phyloP scores from a whole-genome alignment of 305 asterid genomes.

The Fraxinus dipetala region DNA sequence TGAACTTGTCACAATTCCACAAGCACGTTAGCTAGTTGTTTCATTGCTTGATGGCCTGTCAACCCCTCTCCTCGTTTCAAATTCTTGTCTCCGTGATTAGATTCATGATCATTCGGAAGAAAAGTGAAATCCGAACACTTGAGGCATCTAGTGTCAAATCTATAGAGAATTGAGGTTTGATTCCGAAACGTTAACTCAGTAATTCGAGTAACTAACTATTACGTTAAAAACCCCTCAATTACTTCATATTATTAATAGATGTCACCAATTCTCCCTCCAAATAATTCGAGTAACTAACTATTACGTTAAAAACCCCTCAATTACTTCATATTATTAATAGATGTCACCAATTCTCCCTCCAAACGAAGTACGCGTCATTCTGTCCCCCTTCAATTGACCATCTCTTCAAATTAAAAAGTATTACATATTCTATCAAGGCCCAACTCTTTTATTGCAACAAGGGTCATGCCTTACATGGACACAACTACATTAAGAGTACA shows the following conservation, averaged over 20 bases:
- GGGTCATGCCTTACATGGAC: background rate
- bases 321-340: no score
- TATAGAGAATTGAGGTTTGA: background rate
- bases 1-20: conserved; percentile 12
- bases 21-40: background rate
- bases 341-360: background rate
- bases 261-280: no score
- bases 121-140: background rate
- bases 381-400: no score
- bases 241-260: no score
- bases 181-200: background rate
- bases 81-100: background rate
- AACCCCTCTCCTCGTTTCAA: background rate
- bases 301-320: background rate
- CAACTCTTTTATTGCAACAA: background rate
- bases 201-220: background rate
- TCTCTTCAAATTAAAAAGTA: no score
- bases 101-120: background rate
- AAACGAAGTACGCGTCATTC: no score
- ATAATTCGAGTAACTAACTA: background rate
- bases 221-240: background rate
- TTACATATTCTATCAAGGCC: no score
- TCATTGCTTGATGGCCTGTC: background rate
- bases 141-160: background rate
- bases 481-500: background rate